Evolutionary conservation across 495 filamentous ascomycete species (phyloP).

Genomic region (Xylaria nigripes): DNA sequence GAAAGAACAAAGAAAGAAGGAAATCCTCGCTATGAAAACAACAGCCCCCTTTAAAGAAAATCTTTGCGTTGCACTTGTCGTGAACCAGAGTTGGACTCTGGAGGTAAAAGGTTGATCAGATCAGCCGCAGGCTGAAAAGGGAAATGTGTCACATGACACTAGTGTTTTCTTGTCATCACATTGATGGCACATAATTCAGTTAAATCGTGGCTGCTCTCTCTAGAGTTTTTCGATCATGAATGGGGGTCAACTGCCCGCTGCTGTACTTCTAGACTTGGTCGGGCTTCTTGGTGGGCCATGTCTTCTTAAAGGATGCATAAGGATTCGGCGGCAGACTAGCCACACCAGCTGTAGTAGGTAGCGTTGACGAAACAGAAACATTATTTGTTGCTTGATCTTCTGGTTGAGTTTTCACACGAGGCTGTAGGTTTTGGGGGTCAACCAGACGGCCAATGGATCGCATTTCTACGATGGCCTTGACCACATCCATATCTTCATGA

Average conservation of each 20-base stretch:
- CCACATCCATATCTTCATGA: slow-evolving; percentile 47
- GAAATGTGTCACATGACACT: slow-evolving; percentile 5
- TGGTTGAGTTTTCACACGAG: slow-evolving; percentile 9
- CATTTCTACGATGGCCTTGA: slow-evolving; percentile 40
- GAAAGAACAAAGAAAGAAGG: too few relatives aligned
- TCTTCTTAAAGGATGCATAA: slow-evolving; percentile 20
- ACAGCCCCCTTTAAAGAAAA: background rate
- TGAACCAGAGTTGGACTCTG: background rate
- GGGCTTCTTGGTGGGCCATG: slow-evolving; percentile 13
- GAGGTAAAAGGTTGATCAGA: background rate
- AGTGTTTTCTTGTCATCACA: slow-evolving; percentile 15
- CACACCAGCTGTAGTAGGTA: slow-evolving; percentile 22
- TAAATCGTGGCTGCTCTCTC: background rate
- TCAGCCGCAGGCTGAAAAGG: background rate
- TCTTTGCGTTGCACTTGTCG: background rate
- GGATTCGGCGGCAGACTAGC: slow-evolving; percentile 27
- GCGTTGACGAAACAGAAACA: slow-evolving; percentile 16
- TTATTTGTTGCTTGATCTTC: slow-evolving; percentile 11
- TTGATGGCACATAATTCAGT: slow-evolving; percentile 15
- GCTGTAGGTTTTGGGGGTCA: slow-evolving; percentile 17
- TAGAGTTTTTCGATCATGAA: background rate
- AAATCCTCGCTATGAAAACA: background rate
- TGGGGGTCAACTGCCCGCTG: background rate
- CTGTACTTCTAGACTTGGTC: background rate
- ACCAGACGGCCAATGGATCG: slow-evolving; percentile 22